Conservation (phyloP, 768 basidiomycete genomes). For the Porpolomopsis calyptriformis region DNA sequence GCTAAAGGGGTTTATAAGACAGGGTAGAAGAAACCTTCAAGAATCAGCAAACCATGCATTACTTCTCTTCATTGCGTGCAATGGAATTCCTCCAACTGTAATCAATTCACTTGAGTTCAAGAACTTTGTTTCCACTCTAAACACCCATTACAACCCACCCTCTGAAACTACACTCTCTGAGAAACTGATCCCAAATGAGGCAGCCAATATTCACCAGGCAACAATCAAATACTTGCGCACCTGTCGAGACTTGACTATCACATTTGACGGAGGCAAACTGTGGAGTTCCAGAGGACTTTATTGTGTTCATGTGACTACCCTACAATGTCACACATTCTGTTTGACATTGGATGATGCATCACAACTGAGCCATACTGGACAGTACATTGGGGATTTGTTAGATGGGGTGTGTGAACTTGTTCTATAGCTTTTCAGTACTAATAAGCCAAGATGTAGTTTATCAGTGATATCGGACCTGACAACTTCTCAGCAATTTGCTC, state of each 20-base stretch:
- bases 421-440: background rate
- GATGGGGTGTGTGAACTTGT: background rate
- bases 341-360: conserved; percentile 10
- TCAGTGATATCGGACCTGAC: conserved; percentile 11
- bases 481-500: conserved; percentile 12
- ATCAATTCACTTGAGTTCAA: conserved; percentile 9
- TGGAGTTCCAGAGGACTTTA: conserved; percentile 3
- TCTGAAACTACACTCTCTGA: conserved; percentile 7
- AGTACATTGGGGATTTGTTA: conserved; percentile 8
- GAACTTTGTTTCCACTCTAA: conserved; percentile 1
- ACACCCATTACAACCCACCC: conserved; percentile 4
- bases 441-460: conserved; percentile 8
- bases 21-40: conserved; percentile 6
- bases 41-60: conserved; percentile 4
- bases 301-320: conserved; percentile 7
- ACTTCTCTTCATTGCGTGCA: conserved; percentile 6
- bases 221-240: conserved; percentile 3
- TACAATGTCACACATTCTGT: conserved; percentile 7
- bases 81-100: conserved; percentile 8
- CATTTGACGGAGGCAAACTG: conserved; percentile 11
- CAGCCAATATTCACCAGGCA: conserved; percentile 5
- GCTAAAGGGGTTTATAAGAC: background rate
- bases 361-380: conserved; percentile 9
- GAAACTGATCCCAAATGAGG: conserved; percentile 6
- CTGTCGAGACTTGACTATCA: conserved; percentile 6